Percentiles rank a stretch among this genome's conserved stretches.
Evolutionary conservation across 805 yeast species (phyloP).

Genomic region (Schizosaccharomyces octosporus): DNA sequence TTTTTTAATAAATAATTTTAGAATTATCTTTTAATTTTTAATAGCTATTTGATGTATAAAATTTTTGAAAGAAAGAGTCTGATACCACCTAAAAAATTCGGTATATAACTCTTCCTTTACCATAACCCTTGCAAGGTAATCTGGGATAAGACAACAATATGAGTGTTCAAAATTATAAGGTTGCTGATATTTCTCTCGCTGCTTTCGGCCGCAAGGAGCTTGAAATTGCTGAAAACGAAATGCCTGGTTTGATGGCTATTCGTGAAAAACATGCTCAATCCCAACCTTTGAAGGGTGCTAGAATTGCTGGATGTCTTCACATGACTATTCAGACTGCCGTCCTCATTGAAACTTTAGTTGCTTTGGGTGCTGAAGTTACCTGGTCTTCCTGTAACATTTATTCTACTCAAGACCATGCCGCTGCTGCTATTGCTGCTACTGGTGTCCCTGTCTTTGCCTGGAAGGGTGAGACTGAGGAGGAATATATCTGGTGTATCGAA

Average conservation of each 20-base stretch:
- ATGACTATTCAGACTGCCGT: conserved; percentile 99
- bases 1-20: background rate
- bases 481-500: conserved; percentile 96
- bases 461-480: conserved; percentile 99
- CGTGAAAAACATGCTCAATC: conserved; percentile 72
- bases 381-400: conserved; percentile 98
- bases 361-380: conserved; percentile 97
- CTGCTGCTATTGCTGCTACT: conserved; percentile 97
- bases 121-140: too few relatives aligned
- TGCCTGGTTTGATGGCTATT: conserved; percentile 98
- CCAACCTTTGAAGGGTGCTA: conserved; percentile 94
- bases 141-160: conserved; percentile 9
- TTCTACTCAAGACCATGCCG: conserved; percentile 51
- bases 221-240: conserved; percentile 94
- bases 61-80: too few relatives aligned
- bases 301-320: conserved; percentile 97
- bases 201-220: conserved; percentile 99
- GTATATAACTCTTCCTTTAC: too few relatives aligned
- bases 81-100: too few relatives aligned
- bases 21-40: too few relatives aligned
- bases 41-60: too few relatives aligned
- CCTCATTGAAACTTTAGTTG: conserved; percentile 85
- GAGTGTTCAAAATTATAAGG: conserved; percentile 61
- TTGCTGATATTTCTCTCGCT: conserved; percentile 92
- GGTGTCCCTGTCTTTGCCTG: conserved; percentile 99